Conservation (phyloP, 2,329 filamentous ascomycete genomes). For the Zymoseptoria passerinii region DNA sequence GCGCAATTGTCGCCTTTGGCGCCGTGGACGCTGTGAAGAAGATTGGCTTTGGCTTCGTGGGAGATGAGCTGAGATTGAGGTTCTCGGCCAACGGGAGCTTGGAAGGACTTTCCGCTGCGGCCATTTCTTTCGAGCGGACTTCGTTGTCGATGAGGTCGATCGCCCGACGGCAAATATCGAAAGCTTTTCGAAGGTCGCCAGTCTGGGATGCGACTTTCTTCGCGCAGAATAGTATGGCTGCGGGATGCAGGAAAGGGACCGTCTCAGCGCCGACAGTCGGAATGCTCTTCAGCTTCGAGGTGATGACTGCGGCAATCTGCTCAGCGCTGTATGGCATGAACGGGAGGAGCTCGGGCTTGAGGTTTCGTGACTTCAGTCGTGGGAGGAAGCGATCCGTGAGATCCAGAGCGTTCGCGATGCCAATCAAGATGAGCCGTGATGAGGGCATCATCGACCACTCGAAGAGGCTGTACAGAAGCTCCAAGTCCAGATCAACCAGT, state of each 20-base stretch:
- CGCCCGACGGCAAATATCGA: slow-evolving; percentile 83
- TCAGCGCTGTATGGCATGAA: slow-evolving; percentile 85
- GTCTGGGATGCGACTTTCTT: slow-evolving; percentile 93
- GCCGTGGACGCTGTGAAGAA: slow-evolving; percentile 65
- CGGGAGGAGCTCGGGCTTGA: slow-evolving; percentile 81
- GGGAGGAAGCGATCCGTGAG: slow-evolving; percentile 92
- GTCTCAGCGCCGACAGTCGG: slow-evolving; percentile 31
- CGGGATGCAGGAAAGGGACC: slow-evolving; percentile 84
- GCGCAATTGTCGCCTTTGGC: slow-evolving; percentile 78
- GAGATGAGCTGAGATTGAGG: slow-evolving; percentile 58
- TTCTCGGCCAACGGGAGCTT: slow-evolving; percentile 76
- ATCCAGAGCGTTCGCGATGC: slow-evolving; percentile 93
- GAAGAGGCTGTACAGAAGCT: slow-evolving; percentile 87
- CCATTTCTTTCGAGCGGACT: slow-evolving; percentile 64
- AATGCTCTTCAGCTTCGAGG: slow-evolving; percentile 68
- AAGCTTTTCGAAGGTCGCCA: slow-evolving; percentile 87
- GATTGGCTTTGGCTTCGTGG: slow-evolving; percentile 34
- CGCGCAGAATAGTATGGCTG: slow-evolving; percentile 86
- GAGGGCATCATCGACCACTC: slow-evolving; percentile 83
- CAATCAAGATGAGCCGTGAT: slow-evolving; percentile 74
- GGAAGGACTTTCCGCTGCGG: slow-evolving; percentile 51
- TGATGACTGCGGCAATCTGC: slow-evolving; percentile 84
- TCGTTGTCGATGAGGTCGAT: slow-evolving; percentile 85
- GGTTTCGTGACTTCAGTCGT: slow-evolving; percentile 80
- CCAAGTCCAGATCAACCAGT: slow-evolving; percentile 77